Conservation (phyloP, 108 stramenopile species). For the Skeletonema menzelii region DNA sequence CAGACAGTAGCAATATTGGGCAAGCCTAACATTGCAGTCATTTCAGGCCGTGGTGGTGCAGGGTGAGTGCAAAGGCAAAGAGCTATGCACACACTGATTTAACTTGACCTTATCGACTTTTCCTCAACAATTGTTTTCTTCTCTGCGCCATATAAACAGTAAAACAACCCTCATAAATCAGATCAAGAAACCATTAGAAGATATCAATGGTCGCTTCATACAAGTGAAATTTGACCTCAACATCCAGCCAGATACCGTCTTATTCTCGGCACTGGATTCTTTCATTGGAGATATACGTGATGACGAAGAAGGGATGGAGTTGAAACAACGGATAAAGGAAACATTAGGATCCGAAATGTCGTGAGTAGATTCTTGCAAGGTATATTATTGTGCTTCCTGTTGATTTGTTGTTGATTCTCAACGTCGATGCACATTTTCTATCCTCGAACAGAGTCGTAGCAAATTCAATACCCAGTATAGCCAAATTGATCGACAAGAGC, state of each 20-base stretch:
- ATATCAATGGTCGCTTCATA: constrained; percentile 21
- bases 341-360: constrained; percentile 7
- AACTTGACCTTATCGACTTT: neutral
- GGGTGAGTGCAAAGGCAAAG: neutral
- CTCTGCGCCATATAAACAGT: neutral
- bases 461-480: constrained; percentile 15
- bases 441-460: constrained; percentile 3
- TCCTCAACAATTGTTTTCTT: neutral
- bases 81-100: neutral
- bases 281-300: constrained; percentile 6
- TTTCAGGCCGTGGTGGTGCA: constrained; percentile 26
- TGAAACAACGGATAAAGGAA: constrained; percentile 12
- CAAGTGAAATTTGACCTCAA: constrained; percentile 15
- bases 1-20: constrained; percentile 7
- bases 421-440: too few relatives aligned
- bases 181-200: constrained; percentile 1
- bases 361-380: neutral
- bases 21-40: neutral
- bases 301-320: neutral
- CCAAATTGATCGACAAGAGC: neutral
- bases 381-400: neutral
- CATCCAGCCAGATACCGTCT: constrained; percentile 3
- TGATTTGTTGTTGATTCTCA: neutral
- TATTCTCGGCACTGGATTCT: constrained; percentile 11
- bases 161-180: constrained; percentile 26